phyloP scores from a whole-genome alignment of 73 alveolate species.

The Uronychia setigera region DNA sequence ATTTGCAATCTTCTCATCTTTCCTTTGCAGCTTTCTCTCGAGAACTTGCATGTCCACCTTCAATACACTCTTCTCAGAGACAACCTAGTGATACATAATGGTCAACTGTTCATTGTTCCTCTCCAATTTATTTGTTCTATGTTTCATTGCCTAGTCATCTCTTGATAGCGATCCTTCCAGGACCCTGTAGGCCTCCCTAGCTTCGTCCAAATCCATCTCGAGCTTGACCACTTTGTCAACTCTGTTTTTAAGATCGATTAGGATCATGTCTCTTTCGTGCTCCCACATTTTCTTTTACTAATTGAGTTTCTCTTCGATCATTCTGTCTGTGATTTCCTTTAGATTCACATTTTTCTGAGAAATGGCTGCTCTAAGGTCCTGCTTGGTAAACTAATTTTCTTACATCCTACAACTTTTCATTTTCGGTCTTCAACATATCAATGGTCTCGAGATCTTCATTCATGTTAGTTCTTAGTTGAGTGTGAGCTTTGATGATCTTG shows the following conservation, averaged over 20 bases:
- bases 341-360: slow-evolving; percentile 20
- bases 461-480: not conserved
- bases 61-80: slow-evolving; percentile 81
- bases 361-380: not conserved
- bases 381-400: not conserved
- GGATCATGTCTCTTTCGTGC: slow-evolving; percentile 33
- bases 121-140: slow-evolving; percentile 79
- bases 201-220: slow-evolving; percentile 67
- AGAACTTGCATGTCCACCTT: slow-evolving; percentile 83
- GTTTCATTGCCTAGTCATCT: slow-evolving; percentile 80
- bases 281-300: slow-evolving; percentile 46
- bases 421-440: not conserved
- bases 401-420: not conserved
- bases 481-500: not conserved
- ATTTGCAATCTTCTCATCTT: slow-evolving; percentile 65
- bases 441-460: not conserved
- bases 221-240: slow-evolving; percentile 61
- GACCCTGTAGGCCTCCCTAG: slow-evolving; percentile 56
- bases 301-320: slow-evolving; percentile 34
- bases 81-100: slow-evolving; percentile 84
- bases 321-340: slow-evolving; percentile 31
- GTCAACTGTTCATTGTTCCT: slow-evolving; percentile 82
- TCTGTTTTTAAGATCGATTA: slow-evolving; percentile 61
- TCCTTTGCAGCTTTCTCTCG: slow-evolving; percentile 80
- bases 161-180: slow-evolving; percentile 49